phyloP scores from a whole-genome alignment of 176 grass and related monocot species.

The Tillandsia fasciculata region DNA sequence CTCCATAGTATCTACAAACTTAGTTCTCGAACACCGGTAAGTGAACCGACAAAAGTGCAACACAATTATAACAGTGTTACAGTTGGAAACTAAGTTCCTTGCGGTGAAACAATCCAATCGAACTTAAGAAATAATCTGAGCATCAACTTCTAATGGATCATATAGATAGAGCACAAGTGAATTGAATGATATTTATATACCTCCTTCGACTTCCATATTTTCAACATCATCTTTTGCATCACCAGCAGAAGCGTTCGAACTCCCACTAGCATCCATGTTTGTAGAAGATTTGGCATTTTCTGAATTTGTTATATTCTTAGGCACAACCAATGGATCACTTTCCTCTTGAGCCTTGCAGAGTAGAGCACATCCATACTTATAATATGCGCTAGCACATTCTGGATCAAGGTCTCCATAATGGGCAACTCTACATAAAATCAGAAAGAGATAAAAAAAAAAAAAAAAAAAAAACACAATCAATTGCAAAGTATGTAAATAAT shows the following conservation, averaged over 20 bases:
- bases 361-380: conserved; percentile 80
- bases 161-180: neutral
- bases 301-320: conserved; percentile 36
- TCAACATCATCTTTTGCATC: conserved; percentile 27
- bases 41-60: no score
- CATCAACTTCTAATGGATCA: neutral
- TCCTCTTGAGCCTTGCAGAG: conserved; percentile 93
- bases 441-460: neutral
- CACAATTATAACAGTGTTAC: no score
- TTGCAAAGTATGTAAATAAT: neutral
- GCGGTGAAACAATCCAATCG: no score
- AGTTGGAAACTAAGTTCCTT: no score
- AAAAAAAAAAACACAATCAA: neutral
- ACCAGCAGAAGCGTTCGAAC: conserved; percentile 47
- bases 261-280: conserved; percentile 32
- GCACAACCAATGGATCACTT: conserved; percentile 70
- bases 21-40: no score
- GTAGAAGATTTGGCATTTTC: conserved; percentile 50
- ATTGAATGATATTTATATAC: conserved; percentile 19
- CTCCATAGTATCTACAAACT: no score
- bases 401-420: conserved; percentile 68
- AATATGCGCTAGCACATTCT: conserved; percentile 85
- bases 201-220: conserved; percentile 34
- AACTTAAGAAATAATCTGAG: neutral
- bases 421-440: conserved; percentile 27